Conservation (phyloP, 2,329 filamentous ascomycete genomes). For the Bertia moriformis region DNA sequence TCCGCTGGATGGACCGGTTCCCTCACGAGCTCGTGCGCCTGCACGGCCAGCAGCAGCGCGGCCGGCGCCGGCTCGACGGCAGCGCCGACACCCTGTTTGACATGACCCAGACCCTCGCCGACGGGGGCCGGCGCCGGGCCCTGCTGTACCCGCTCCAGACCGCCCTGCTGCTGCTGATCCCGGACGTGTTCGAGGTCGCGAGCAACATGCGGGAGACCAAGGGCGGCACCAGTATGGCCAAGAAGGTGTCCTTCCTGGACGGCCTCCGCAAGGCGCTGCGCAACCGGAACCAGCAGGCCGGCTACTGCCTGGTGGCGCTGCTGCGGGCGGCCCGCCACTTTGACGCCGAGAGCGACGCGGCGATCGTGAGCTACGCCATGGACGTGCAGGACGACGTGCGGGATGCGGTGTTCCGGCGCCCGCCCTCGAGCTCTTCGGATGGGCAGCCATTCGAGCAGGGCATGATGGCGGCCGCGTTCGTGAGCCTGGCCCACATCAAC, state of each 20-base stretch:
- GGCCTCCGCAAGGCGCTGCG: conserved; percentile 45
- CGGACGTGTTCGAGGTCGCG: conserved; percentile 57
- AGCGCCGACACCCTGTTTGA: conserved; percentile 56
- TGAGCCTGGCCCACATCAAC: conserved; percentile 47
- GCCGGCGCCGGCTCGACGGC: conserved; percentile 48
- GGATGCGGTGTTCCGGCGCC: conserved; percentile 47
- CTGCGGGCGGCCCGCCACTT: conserved; percentile 52
- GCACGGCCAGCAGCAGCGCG: conserved; percentile 40
- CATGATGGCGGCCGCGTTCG: conserved; percentile 52
- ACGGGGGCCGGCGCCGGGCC: conserved; percentile 37
- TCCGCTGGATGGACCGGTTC: conserved; percentile 50
- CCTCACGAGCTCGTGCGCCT: conserved; percentile 50
- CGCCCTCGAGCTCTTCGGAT: conserved; percentile 28
- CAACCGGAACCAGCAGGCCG: conserved; percentile 51
- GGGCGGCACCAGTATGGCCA: conserved; percentile 43
- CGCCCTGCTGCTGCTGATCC: conserved; percentile 45
- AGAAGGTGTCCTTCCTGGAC: conserved; percentile 53
- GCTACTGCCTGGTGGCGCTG: conserved; percentile 49
- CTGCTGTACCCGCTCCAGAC: conserved; percentile 49
- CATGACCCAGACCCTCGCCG: conserved; percentile 47
- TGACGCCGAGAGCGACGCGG: conserved; percentile 44
- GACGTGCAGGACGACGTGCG: conserved; percentile 57
- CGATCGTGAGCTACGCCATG: conserved; percentile 51
- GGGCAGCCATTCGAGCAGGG: conserved; percentile 42
- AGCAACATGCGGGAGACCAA: conserved; percentile 53